Conservation (phyloP, 805 yeast genomes). For the Zygosaccharomyces pseudorouxii region DNA sequence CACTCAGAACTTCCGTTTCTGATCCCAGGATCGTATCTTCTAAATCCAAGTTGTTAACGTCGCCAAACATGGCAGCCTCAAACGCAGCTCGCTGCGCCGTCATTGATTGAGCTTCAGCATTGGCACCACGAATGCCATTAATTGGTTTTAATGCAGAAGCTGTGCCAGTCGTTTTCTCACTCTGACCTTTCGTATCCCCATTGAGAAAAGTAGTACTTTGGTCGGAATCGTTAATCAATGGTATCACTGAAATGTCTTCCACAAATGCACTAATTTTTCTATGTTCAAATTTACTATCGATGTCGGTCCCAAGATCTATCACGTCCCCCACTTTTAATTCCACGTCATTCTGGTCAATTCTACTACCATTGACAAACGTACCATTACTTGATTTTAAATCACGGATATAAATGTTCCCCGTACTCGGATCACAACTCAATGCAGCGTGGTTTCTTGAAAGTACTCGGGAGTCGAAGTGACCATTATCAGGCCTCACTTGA, state of each 20-base stretch:
- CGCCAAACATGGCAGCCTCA: slow-evolving; percentile 61
- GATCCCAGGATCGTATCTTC: slow-evolving; percentile 50
- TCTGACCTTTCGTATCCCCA: not conserved
- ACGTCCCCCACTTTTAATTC: slow-evolving; percentile 74
- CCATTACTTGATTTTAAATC: slow-evolving; percentile 94
- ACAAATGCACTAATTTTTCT: slow-evolving; percentile 81
- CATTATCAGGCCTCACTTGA: slow-evolving; percentile 65
- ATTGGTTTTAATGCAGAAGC: slow-evolving; percentile 5
- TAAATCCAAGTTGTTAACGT: slow-evolving; percentile 42
- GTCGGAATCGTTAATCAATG: slow-evolving; percentile 32
- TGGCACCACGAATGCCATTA: slow-evolving; percentile 1
- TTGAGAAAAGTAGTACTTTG: slow-evolving; percentile 4
- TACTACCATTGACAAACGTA: slow-evolving; percentile 76
- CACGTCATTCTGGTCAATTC: slow-evolving; percentile 52
- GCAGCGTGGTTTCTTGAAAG: slow-evolving; percentile 93
- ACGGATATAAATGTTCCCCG: slow-evolving; percentile 66
- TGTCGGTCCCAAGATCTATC: slow-evolving; percentile 92
- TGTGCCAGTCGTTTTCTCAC: slow-evolving; percentile 1
- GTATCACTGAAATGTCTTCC: slow-evolving; percentile 59
- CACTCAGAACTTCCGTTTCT: slow-evolving; percentile 46
- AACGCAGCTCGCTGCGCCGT: slow-evolving; percentile 37
- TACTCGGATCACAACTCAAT: slow-evolving; percentile 60
- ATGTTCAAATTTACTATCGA: slow-evolving; percentile 60
- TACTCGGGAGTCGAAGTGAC: slow-evolving; percentile 91
- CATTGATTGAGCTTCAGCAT: slow-evolving; percentile 12